phyloP scores from a whole-genome alignment of 2,329 filamentous ascomycete species.

The Talaromyces funiculosus region DNA sequence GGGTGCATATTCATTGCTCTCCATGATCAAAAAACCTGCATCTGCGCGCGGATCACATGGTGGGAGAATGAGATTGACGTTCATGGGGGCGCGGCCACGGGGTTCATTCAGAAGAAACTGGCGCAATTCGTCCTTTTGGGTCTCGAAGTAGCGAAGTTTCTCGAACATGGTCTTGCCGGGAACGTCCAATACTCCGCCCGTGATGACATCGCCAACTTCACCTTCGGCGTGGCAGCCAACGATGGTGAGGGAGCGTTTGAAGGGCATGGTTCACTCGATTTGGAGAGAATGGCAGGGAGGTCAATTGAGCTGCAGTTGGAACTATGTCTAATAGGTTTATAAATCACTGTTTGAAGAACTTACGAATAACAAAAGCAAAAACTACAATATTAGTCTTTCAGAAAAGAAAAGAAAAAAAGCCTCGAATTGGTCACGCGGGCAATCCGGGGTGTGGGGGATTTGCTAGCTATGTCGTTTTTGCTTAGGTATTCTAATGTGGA shows the following conservation, averaged over 20 bases:
- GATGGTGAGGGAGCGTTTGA: slow-evolving; percentile 15
- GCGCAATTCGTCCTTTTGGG: slow-evolving; percentile 37
- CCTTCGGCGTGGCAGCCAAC: slow-evolving; percentile 25
- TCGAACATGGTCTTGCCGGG: slow-evolving; percentile 44
- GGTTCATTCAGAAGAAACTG: slow-evolving; percentile 45
- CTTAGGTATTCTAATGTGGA: neutral
- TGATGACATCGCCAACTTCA: slow-evolving; percentile 47
- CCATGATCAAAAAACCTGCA: slow-evolving; percentile 44
- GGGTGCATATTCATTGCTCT: slow-evolving; percentile 42
- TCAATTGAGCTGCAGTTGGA: neutral
- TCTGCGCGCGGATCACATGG: slow-evolving; percentile 43
- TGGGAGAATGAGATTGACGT: slow-evolving; percentile 38
- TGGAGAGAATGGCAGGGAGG: neutral
- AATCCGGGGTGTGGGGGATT: neutral
- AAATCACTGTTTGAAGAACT: neutral
- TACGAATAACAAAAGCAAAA: neutral
- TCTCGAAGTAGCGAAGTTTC: slow-evolving; percentile 41
- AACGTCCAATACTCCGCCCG: slow-evolving; percentile 44
- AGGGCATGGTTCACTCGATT: neutral
- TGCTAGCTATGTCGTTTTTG: neutral
- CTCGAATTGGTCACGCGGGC: neutral
- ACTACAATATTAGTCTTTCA: neutral
- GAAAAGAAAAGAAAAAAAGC: neutral
- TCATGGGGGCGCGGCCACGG: slow-evolving; percentile 39
- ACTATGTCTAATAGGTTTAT: neutral